Percentiles rank a stretch among this genome's conserved stretches.
phyloP scores from a whole-genome alignment of 2,329 filamentous ascomycete species.

The Ophiostoma sp. region DNA sequence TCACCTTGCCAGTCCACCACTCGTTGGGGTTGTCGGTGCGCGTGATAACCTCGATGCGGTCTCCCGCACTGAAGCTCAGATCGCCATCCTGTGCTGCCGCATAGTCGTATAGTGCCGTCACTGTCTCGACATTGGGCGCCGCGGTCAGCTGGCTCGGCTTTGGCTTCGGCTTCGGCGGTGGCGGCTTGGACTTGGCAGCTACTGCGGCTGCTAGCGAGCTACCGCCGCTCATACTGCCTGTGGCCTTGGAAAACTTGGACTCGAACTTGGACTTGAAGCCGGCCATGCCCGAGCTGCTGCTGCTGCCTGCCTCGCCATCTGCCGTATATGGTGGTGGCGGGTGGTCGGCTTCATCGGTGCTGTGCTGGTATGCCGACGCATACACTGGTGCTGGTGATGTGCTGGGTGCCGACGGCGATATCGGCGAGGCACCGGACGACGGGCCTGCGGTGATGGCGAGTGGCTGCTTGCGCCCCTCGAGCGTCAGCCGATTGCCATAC shows the following conservation, averaged over 20 bases:
- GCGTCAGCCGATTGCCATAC: conserved; percentile 40
- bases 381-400: conserved; percentile 3
- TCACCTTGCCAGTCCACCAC: conserved; percentile 86
- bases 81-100: conserved; percentile 93
- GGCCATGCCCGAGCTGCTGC: conserved; percentile 26
- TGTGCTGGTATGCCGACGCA: conserved; percentile 23
- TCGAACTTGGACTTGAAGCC: conserved; percentile 8
- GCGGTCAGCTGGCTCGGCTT: conserved; percentile 71
- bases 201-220: conserved; percentile 41
- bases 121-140: conserved; percentile 63
- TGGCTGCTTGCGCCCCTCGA: conserved; percentile 43
- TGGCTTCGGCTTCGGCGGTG: conserved; percentile 61
- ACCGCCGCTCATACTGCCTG: conserved; percentile 16
- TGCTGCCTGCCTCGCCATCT: conserved; percentile 34
- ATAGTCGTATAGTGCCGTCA: conserved; percentile 91
- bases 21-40: conserved; percentile 89
- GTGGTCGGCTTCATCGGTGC: conserved; percentile 36
- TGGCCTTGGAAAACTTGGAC: conserved; percentile 8
- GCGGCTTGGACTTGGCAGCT: conserved; percentile 60
- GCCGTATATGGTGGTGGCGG: conserved; percentile 68
- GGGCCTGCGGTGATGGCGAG: conserved; percentile 49
- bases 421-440: conserved; percentile 26
- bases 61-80: conserved; percentile 80
- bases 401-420: conserved; percentile 7
- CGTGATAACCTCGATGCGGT: conserved; percentile 80